phyloP scores from a whole-genome alignment of 202 grass and related monocot species.

The Panicum hallii region DNA sequence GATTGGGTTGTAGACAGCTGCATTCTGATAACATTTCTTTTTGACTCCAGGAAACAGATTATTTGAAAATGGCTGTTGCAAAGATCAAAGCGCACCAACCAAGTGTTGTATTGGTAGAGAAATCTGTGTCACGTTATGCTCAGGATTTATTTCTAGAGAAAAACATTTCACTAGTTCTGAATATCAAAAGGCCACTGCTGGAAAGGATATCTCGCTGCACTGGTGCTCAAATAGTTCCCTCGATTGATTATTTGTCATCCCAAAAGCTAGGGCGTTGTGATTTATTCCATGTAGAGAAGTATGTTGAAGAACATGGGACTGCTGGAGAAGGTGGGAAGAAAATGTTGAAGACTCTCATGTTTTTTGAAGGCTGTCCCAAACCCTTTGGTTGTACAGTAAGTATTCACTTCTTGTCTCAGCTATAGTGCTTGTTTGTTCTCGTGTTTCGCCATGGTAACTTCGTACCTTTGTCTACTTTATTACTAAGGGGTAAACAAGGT shows the following conservation, averaged over 20 bases:
- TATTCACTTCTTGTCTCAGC: constrained; percentile 44
- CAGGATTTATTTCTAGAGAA: constrained; percentile 90
- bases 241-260: constrained; percentile 90
- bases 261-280: constrained; percentile 93
- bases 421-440: constrained; percentile 19
- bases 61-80: constrained; percentile 95
- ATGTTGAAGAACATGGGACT: constrained; percentile 85
- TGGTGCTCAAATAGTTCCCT: constrained; percentile 89
- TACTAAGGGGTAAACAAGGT: constrained; percentile 6
- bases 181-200: constrained; percentile 88
- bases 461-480: constrained; percentile 8
- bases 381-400: constrained; percentile 98
- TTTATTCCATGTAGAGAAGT: constrained; percentile 95
- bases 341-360: constrained; percentile 92
- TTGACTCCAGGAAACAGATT: constrained; percentile 85
- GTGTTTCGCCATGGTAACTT: background rate
- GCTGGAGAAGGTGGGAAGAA: constrained; percentile 85
- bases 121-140: constrained; percentile 89
- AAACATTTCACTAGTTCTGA: constrained; percentile 97
- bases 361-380: constrained; percentile 93
- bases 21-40: constrained; percentile 39
- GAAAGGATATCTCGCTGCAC: constrained; percentile 97
- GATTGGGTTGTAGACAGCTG: constrained; percentile 19
- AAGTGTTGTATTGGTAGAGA: constrained; percentile 93
- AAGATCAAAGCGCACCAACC: constrained; percentile 96